Base-by-base conservation (phyloP, 805 yeast genomes). In the Huiozyma naganishii region DNA sequence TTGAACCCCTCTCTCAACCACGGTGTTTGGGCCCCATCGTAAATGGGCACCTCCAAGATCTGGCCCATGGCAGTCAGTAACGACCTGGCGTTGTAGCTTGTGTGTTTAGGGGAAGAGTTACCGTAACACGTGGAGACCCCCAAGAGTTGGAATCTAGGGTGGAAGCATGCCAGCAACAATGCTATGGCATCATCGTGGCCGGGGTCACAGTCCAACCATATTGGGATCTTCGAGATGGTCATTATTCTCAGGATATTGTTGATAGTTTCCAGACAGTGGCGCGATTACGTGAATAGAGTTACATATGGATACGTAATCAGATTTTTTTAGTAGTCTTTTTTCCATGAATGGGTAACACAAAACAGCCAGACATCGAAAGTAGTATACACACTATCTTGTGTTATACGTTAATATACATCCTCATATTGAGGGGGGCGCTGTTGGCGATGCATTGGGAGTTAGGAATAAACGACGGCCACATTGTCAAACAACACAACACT, bases 181-280 rank as follows among this genome's bases (percentile, higher is more conserved):
- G 92, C 95, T 38, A 84, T 72, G 1, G 84, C 80, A 54, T 87
- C 96, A 56, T 87, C 95, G 54, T 83, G 92, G 1, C 95, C 95
- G 0, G 95, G 95, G 57, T 87, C 95, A 61, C 95, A 87, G 62
- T 87, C 95, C 9, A 87, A 61, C 95, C 95, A 87, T 5, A 87
- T 54, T 0, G 95, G 94, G 17, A 79, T 73, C 45, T 51, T 50
- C 11, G 47, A 43, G 10, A 52, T 44, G 5, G 59, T 54, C 60
- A 56, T 56, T 9, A 30, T 29, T 33, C 13, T 8, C 23, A 7
- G 36, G 29, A 23, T 40, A 11, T 27, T 10, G 8, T 9, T 5
- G 29, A 10, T 32, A 27, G 27, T 11, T 7, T 17, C 4, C 23
- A 17, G 23, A 17, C 23, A 17, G 23, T 17, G 23, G 23, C 23